Percentiles rank a stretch among this genome's conserved stretches.
These are phyloP conservation scores for Aurinia saxatilis DNA, from an alignment of 345 rosid genomes.

Conservation along the genomic window DNA sequence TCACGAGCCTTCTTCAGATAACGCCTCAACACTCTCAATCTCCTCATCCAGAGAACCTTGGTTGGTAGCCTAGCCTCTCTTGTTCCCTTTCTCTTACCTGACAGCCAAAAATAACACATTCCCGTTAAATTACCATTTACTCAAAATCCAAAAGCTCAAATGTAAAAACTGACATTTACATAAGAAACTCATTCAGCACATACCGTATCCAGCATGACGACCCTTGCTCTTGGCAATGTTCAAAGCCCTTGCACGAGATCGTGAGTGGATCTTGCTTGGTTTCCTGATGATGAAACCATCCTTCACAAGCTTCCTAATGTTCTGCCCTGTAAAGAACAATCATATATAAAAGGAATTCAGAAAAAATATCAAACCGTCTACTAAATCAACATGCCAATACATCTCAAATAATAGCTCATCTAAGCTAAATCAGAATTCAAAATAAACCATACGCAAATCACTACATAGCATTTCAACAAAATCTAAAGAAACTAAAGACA, in stretches of 20 bases:
- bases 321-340: slow-evolving; percentile 42
- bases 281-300: slow-evolving; percentile 77
- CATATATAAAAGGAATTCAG: background rate
- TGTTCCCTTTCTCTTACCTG: slow-evolving; percentile 77
- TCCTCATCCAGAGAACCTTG: slow-evolving; percentile 68
- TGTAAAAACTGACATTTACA: too few species aligned
- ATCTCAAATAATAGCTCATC: background rate
- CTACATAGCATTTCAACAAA: background rate
- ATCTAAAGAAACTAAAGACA: background rate
- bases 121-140: too few species aligned
- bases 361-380: background rate
- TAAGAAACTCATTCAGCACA: background rate
- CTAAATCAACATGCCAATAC: background rate
- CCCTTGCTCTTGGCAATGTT: slow-evolving; percentile 76
- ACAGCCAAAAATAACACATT: background rate
- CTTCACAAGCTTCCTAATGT: slow-evolving; percentile 68
- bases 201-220: slow-evolving; percentile 79
- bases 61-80: slow-evolving; percentile 81
- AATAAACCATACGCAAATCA: background rate
- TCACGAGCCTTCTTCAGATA: slow-evolving; percentile 55
- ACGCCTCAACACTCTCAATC: slow-evolving; percentile 67
- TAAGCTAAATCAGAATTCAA: too few species aligned
- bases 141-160: too few species aligned
- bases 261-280: slow-evolving; percentile 76
- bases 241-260: slow-evolving; percentile 66